Conservation (phyloP, 2,329 filamentous ascomycete genomes). For the Thelonectria olida region DNA sequence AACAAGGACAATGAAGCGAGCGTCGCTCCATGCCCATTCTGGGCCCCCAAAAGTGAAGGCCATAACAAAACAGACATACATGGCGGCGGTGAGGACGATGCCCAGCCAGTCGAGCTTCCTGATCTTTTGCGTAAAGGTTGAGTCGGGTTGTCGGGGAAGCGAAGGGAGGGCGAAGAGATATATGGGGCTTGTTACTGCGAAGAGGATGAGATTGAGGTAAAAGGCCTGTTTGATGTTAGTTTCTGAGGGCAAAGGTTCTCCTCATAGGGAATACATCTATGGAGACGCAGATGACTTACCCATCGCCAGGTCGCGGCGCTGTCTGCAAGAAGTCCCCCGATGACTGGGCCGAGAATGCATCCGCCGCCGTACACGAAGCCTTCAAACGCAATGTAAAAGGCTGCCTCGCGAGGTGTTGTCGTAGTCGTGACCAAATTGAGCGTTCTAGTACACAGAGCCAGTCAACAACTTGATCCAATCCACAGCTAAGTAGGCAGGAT, state of each 20-base stretch:
- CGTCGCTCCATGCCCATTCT: constrained; percentile 56
- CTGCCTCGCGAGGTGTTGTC: constrained; percentile 33
- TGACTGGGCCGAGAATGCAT: constrained; percentile 50
- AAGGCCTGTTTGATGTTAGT: constrained; percentile 50
- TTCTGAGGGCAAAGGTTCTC: too few relatives aligned
- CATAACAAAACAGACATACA: constrained; percentile 53
- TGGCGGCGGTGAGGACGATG: constrained; percentile 50
- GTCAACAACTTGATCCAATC: neutral
- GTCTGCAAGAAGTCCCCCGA: constrained; percentile 54
- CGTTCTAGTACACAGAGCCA: constrained; percentile 14
- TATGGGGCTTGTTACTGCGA: constrained; percentile 42
- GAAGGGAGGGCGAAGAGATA: constrained; percentile 43
- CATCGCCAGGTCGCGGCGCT: constrained; percentile 52
- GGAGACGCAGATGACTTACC: constrained; percentile 24
- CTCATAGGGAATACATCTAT: too few relatives aligned
- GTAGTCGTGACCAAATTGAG: constrained; percentile 22
- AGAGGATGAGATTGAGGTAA: constrained; percentile 65
- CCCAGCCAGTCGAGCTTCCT: constrained; percentile 56
- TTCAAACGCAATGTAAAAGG: constrained; percentile 38
- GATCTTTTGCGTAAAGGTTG: constrained; percentile 40
- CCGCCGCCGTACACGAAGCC: constrained; percentile 51
- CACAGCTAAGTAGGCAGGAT: neutral
- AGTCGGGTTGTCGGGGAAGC: constrained; percentile 31
- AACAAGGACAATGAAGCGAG: constrained; percentile 54
- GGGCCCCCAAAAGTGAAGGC: constrained; percentile 59